Conservation (phyloP, 1,284 basidiomycete genomes). For the Austroboletus olivaceoglutinosus region DNA sequence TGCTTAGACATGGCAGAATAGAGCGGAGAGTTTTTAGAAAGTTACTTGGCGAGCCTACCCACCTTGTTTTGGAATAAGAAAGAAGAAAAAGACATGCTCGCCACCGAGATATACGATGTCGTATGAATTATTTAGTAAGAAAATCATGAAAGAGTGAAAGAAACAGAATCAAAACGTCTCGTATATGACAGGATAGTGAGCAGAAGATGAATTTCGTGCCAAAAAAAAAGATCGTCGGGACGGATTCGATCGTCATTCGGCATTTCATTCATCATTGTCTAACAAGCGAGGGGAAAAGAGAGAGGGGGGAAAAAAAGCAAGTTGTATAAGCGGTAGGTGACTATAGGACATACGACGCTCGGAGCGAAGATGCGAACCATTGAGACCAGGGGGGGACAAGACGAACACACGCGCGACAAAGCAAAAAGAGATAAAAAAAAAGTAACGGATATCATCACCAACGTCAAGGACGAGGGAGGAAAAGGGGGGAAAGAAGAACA, state of each 20-base stretch:
- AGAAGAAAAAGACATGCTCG: too few relatives aligned
- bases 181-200: constrained; percentile 8
- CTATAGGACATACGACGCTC: not conserved
- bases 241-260: constrained; percentile 6
- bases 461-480: not conserved
- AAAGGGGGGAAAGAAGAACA: not conserved
- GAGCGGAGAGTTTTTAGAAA: too few relatives aligned
- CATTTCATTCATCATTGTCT: constrained; percentile 10
- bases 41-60: too few relatives aligned
- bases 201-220: not conserved
- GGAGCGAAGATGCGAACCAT: not conserved
- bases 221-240: too few relatives aligned
- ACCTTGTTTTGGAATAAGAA: too few relatives aligned
- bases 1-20: too few relatives aligned
- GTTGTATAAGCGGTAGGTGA: not conserved
- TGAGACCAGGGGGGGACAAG: not conserved
- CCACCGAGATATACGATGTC: not conserved
- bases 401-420: not conserved
- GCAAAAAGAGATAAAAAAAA: not conserved
- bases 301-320: not conserved
- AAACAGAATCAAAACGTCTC: constrained; percentile 5
- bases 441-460: constrained; percentile 16
- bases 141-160: not conserved
- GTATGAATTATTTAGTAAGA: constrained; percentile 1
- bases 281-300: not conserved